phyloP scores from a whole-genome alignment of 371 early-diverging fungal genomes.

The Thermomucor indicae-seudaticae region DNA sequence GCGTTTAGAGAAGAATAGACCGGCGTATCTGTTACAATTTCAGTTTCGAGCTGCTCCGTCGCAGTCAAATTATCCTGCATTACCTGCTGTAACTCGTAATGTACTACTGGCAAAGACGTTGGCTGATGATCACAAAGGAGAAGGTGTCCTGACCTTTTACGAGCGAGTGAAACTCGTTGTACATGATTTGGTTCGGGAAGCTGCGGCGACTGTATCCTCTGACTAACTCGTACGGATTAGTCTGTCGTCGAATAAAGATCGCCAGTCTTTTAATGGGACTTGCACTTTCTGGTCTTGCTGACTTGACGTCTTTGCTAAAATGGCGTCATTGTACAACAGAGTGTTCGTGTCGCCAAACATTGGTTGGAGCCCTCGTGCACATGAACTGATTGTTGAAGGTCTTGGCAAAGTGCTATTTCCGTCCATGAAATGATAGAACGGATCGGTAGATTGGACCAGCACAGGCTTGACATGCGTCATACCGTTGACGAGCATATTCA shows the following conservation, averaged over 20 bases:
- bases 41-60: conserved; percentile 2
- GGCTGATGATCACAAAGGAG: not conserved
- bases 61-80: not conserved
- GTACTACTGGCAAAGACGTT: conserved; percentile 7
- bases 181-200: conserved; percentile 4
- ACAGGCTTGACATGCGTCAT: not conserved
- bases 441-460: too few species aligned
- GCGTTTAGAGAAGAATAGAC: conserved; percentile 1
- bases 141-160: conserved; percentile 7
- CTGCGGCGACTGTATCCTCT: conserved; percentile 1
- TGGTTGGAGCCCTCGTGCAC: not conserved
- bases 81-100: conserved; percentile 7
- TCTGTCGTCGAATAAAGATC: too few species aligned
- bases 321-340: not conserved
- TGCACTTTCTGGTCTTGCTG: too few species aligned
- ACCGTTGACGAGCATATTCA: not conserved
- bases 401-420: too few species aligned
- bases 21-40: conserved; percentile 20
- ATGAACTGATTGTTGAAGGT: too few species aligned
- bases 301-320: too few species aligned
- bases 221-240: not conserved
- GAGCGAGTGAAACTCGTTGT: conserved; percentile 9
- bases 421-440: too few species aligned
- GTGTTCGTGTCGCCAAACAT: not conserved
- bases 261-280: too few species aligned